Conservation (phyloP, 2,329 filamentous ascomycete species). For the Fusarium floridanum region DNA sequence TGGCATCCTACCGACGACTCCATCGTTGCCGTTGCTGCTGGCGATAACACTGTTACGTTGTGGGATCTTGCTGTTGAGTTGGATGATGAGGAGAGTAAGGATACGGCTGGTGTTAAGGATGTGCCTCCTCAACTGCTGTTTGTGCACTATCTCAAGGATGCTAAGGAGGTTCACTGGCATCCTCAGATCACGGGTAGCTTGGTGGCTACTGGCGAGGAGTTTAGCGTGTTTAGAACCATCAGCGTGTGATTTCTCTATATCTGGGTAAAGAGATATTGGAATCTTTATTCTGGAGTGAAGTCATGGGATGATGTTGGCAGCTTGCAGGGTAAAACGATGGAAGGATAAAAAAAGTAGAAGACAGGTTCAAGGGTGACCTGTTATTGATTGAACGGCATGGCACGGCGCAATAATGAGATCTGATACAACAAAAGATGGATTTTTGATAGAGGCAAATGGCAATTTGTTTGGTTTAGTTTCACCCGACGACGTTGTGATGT, state of each 20-base stretch:
- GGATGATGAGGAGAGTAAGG: constrained; percentile 95
- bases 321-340: not conserved
- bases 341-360: constrained; percentile 33
- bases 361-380: constrained; percentile 26
- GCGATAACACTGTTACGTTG: constrained; percentile 92
- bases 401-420: constrained; percentile 41
- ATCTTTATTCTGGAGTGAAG: not conserved
- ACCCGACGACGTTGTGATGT: not conserved
- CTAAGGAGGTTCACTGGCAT: constrained; percentile 98
- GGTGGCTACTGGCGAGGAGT: constrained; percentile 90
- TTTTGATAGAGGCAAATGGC: constrained; percentile 38
- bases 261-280: not conserved
- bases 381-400: constrained; percentile 43
- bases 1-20: constrained; percentile 99
- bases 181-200: constrained; percentile 92
- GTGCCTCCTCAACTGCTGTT: constrained; percentile 96
- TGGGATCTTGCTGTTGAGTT: constrained; percentile 98
- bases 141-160: constrained; percentile 94
- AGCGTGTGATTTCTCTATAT: constrained; percentile 69
- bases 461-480: constrained; percentile 9
- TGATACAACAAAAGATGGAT: constrained; percentile 15
- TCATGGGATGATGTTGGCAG: not conserved
- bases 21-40: constrained; percentile 91
- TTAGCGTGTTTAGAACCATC: constrained; percentile 88
- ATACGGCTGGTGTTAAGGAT: constrained; percentile 87